A percentile compares a stretch with the other conserved stretches of the same genome.
These are phyloP conservation scores for Penium margaritaceum DNA, from an alignment of 139 green algal species.

Conservation along the genomic window DNA sequence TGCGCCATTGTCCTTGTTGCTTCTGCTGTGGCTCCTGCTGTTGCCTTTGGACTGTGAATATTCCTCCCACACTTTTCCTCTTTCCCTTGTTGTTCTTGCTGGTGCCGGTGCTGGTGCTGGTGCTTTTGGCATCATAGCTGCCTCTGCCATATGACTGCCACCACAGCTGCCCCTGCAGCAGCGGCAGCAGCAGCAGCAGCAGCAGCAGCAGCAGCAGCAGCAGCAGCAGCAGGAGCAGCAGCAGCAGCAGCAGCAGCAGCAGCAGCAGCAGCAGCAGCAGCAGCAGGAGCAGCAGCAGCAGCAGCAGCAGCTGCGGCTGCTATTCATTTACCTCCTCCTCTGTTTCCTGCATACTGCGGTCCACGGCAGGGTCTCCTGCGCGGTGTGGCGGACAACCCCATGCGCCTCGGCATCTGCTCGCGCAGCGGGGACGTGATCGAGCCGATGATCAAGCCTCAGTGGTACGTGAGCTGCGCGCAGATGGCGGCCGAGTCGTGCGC, in stretches of 20 bases:
- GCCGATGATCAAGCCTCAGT: constrained; percentile 86
- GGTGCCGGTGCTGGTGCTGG: no score
- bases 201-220: not conserved
- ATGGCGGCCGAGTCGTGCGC: constrained; percentile 70
- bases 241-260: not conserved
- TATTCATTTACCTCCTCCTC: not conserved
- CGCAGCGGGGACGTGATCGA: constrained; percentile 96
- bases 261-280: no score
- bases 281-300: no score
- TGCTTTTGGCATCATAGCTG: no score
- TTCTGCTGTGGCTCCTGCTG: no score
- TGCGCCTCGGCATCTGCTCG: constrained; percentile 86
- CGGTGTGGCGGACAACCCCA: constrained; percentile 71
- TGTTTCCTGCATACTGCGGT: not conserved
- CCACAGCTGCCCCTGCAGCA: not conserved
- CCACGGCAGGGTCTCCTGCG: constrained; percentile 21
- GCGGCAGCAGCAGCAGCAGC: no score
- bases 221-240: not conserved
- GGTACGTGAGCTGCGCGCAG: constrained; percentile 73
- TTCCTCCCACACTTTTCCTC: no score
- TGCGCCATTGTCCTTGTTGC: no score
- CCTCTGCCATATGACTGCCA: no score
- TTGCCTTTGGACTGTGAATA: no score
- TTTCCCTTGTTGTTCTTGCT: no score
- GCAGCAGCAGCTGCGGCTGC: not conserved